phyloP scores from a whole-genome alignment of 116 monocot genomes.

The Cymodocea nodosa region DNA sequence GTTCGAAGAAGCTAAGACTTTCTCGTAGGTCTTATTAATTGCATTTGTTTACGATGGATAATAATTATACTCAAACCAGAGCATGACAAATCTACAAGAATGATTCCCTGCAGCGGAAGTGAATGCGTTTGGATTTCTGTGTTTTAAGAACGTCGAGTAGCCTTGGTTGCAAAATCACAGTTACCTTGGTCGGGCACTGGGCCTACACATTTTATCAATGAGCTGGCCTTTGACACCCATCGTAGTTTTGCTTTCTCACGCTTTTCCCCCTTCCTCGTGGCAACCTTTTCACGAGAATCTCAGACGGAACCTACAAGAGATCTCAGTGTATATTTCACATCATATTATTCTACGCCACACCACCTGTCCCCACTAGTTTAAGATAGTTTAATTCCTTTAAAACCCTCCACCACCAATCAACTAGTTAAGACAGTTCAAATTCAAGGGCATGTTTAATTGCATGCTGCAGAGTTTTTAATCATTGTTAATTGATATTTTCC shows the following conservation, averaged over 20 bases:
- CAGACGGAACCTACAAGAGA: conserved; percentile 1
- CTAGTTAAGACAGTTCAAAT: no score
- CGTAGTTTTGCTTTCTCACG: neutral
- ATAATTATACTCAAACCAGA: neutral
- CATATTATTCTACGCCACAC: neutral
- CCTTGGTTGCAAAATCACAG: neutral
- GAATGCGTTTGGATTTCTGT: neutral
- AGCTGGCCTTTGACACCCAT: neutral
- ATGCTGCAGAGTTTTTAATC: no score
- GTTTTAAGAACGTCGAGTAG: neutral
- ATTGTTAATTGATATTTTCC: no score
- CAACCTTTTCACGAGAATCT: conserved; percentile 4
- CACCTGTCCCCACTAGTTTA: neutral
- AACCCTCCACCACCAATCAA: no score
- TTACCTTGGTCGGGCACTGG: neutral
- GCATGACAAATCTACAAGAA: neutral
- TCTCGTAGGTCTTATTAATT: no score
- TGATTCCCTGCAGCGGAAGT: neutral
- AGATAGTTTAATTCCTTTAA: no score
- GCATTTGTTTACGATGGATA: neutral
- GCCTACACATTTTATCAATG: no score
- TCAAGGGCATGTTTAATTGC: no score
- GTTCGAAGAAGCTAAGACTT: no score
- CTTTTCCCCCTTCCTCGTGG: neutral
- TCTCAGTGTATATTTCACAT: neutral